Evolutionary conservation across 805 yeast species (phyloP).

Genomic region (Candida sithepensis): DNA sequence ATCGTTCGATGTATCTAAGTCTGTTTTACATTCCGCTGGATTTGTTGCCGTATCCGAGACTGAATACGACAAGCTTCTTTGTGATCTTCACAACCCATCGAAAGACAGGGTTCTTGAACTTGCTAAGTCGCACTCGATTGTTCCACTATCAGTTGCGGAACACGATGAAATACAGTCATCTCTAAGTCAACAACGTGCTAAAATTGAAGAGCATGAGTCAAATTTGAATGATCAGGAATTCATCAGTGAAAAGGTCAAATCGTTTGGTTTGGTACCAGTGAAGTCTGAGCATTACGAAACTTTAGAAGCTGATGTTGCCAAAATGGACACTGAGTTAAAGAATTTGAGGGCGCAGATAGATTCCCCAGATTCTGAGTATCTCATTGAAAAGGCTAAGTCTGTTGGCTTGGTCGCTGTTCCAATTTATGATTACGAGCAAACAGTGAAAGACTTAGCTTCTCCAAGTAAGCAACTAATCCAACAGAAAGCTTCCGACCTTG

Average conservation of each 20-base stretch:
- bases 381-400: conserved; percentile 15
- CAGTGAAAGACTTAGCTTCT: conserved; percentile 14
- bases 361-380: conserved; percentile 18
- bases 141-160: conserved; percentile 3
- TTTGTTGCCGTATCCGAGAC: conserved; percentile 11
- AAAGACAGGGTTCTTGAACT: background rate
- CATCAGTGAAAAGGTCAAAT: conserved; percentile 1
- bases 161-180: conserved; percentile 9
- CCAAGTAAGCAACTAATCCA: conserved; percentile 15
- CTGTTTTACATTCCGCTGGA: conserved; percentile 15
- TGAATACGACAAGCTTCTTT: conserved; percentile 9
- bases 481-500: conserved; percentile 5
- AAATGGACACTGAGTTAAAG: background rate
- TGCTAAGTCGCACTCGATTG: background rate
- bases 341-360: conserved; percentile 16
- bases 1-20: conserved; percentile 2
- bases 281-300: conserved; percentile 19
- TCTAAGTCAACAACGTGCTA: conserved; percentile 1
- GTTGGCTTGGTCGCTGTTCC: conserved; percentile 17
- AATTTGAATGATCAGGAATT: conserved; percentile 6
- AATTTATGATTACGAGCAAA: conserved; percentile 21
- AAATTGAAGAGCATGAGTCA: conserved; percentile 2
- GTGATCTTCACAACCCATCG: conserved; percentile 12
- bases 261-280: conserved; percentile 2
- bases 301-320: conserved; percentile 5